Evolutionary conservation across 106 monocot species (phyloP).

Genomic region (Dendrobium nobile): DNA sequence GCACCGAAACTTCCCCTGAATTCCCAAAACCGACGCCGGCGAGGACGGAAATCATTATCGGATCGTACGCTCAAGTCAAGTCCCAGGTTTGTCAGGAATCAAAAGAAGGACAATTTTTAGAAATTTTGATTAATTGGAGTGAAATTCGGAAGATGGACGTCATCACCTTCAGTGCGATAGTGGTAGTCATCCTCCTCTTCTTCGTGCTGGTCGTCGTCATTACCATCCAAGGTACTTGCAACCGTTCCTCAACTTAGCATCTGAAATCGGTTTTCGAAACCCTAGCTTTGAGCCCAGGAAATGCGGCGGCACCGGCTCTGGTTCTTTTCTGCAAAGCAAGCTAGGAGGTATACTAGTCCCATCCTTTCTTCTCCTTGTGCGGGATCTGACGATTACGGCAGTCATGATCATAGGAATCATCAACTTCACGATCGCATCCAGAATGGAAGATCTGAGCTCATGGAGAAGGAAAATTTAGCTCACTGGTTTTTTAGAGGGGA

Average conservation of each 20-base stretch:
- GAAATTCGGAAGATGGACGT: slow-evolving; percentile 37
- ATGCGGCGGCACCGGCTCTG: not conserved
- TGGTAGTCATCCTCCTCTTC: slow-evolving; percentile 45
- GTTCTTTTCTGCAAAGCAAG: too few species aligned
- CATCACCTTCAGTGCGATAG: slow-evolving; percentile 60
- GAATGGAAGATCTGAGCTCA: not conserved
- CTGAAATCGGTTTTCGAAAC: slow-evolving; percentile 3
- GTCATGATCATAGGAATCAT: not conserved
- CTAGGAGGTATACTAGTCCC: too few species aligned
- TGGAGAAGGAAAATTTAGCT: not conserved
- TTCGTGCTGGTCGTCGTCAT: slow-evolving; percentile 54
- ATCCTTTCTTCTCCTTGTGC: not conserved
- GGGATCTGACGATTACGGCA: not conserved
- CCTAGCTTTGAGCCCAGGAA: not conserved
- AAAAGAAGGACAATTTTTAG: too few species aligned
- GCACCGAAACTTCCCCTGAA: not conserved
- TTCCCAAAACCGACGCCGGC: not conserved
- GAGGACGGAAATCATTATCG: not conserved
- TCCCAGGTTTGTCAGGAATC: too few species aligned
- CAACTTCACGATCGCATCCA: not conserved
- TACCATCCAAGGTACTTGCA: slow-evolving; percentile 51
- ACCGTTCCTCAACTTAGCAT: slow-evolving; percentile 20
- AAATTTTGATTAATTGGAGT: not conserved
- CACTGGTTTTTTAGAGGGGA: too few species aligned
- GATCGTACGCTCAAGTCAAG: not conserved